phyloP scores from a whole-genome alignment of 1,139 yeast genomes.

The Debaryomyces nepalensis region DNA sequence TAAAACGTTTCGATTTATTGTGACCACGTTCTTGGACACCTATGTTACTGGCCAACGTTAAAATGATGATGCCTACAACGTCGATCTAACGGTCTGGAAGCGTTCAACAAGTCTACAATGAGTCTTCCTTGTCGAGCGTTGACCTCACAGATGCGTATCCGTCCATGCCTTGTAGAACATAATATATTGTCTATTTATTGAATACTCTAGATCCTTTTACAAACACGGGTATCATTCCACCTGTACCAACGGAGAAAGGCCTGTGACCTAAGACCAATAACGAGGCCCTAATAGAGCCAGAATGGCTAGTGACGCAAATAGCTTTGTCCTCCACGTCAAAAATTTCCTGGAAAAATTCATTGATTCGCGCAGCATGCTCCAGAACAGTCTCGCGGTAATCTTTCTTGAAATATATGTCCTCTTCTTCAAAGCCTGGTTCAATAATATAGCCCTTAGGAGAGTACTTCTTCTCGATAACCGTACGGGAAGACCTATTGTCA shows the following conservation, averaged over 20 bases:
- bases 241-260: constrained; percentile 48
- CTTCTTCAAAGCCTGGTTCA: constrained; percentile 45
- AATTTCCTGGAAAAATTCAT: constrained; percentile 41
- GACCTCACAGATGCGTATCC: too few species aligned
- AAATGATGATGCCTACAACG: too few species aligned
- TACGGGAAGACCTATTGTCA: constrained; percentile 44
- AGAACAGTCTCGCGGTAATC: constrained; percentile 47
- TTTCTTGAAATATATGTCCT: constrained; percentile 42
- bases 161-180: too few species aligned
- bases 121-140: too few species aligned
- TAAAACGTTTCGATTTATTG: too few species aligned
- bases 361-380: constrained; percentile 45
- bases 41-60: too few species aligned
- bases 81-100: too few species aligned
- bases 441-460: constrained; percentile 35
- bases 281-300: constrained; percentile 47
- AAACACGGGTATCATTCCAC: constrained; percentile 50
- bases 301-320: constrained; percentile 41
- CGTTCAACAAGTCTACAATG: too few species aligned
- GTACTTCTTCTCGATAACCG: constrained; percentile 37
- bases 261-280: constrained; percentile 47
- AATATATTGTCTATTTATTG: constrained; percentile 1
- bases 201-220: constrained; percentile 34
- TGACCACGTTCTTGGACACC: too few species aligned
- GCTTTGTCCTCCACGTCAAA: constrained; percentile 32